Evolutionary conservation across 441 rosid species (phyloP).

Genomic region (Bocquillonia castaneifolia): DNA sequence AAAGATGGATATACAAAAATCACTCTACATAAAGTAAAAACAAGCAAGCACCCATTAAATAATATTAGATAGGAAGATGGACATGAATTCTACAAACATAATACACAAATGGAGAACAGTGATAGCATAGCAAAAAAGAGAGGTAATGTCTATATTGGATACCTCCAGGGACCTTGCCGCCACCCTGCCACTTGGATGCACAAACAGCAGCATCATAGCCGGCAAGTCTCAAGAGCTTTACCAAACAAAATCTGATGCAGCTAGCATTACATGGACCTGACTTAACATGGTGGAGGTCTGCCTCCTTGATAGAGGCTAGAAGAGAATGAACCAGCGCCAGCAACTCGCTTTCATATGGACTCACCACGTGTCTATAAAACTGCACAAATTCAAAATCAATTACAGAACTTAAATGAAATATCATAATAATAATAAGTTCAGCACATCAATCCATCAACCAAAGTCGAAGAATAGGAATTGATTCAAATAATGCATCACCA

Average conservation of each 20-base stretch:
- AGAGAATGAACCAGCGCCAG: slow-evolving; percentile 50
- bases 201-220: slow-evolving; percentile 91
- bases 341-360: slow-evolving; percentile 57
- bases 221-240: slow-evolving; percentile 64
- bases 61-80: no score
- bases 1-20: background rate
- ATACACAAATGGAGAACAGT: background rate
- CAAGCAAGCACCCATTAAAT: background rate
- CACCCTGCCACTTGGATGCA: slow-evolving; percentile 70
- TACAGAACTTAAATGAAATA: background rate
- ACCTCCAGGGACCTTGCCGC: slow-evolving; percentile 93
- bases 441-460: background rate
- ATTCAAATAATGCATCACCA: background rate
- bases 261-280: slow-evolving; percentile 70
- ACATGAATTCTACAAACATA: background rate
- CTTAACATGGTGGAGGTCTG: slow-evolving; percentile 49
- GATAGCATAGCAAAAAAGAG: background rate
- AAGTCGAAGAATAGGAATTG: background rate
- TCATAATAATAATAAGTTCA: background rate
- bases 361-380: slow-evolving; percentile 49
- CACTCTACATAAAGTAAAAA: background rate
- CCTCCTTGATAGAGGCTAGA: slow-evolving; percentile 50
- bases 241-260: slow-evolving; percentile 71
- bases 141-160: slow-evolving; percentile 16
- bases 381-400: no score